Evolutionary conservation across 345 rosid genomes (phyloP), one percentile per base, ranked within the genome.

Genomic region (Eutrema yunnanense): DNA sequence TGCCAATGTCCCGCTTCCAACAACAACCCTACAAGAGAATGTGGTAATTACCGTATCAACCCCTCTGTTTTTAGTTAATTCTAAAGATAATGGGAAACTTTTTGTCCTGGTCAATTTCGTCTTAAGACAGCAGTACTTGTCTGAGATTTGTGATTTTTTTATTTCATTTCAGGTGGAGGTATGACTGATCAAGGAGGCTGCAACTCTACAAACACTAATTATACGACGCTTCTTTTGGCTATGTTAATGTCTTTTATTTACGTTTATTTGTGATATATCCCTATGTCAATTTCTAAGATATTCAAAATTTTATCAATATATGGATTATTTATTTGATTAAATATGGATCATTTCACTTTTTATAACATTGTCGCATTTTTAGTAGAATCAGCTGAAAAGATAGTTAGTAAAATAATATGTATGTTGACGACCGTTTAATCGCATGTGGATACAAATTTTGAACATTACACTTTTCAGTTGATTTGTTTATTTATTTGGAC

Each of bases 1-100:
- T 94, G 98, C 60, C 82, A 89, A n/a, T 94, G 97, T 84, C 81
- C 98, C 10, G 46, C 11, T 61, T 74, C 82, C 58, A 76, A 64
- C 71, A 71, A 57, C 67, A 89, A 86, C 78, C 69, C 91, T 44
- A 86, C 97, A 0, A 82, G 91, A 83, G 79, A 83, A 62, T 91
- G 98, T n/a, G 90, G 97, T 94, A 81, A 83, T 73, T 62, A 47
- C 53, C 2, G 2, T 56, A 0, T 14, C 13, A 69, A 13, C 40
- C 75, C 55, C 41, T 54, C 2, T 54, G 0, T 6, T 59, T 69
- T 16, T 12, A 13, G 11, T 9, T 43, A 34, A 27, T 53, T 62
- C 0, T 5, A 44, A 54, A 54, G 10, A 42, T 43, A 9, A 6
- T 13, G 11, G 0, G 12, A 5, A 42, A 10, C 4, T 33, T 30